Evolutionary conservation across 2,329 filamentous ascomycete species (phyloP), one percentile per base, ranked within the genome.

Genomic region (Fusarium mundagurra): DNA sequence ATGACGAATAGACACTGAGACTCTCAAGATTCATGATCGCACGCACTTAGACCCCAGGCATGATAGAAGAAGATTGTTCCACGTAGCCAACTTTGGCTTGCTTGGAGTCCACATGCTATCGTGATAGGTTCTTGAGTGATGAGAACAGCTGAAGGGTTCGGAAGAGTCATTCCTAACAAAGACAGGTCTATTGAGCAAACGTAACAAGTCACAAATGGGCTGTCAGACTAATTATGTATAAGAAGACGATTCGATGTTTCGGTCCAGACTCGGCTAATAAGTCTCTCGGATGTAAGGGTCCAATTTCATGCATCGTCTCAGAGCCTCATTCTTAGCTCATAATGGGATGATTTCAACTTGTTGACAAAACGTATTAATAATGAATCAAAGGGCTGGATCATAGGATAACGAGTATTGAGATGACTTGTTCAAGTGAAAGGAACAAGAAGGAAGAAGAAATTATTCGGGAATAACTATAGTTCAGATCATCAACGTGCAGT

Each of bases 211-310:
- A 43, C 36, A 44, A 34, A 68, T 72, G 44, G 71, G 57, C 48
- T 27, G 44, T 41, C 36, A 2, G 8, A 61, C 33, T 29, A n/a
- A 41, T n/a, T 55, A 54, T 53, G 24, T 70, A 69, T 68, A 65
- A 76, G 53, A 74, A 48, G 50, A 67, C 65, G 60, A 59, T 60
- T 67, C 62, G 67, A 64, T 54, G 51, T 50, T 69, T 78, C 76
- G 76, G 76, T 68, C 69, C 67, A 76, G 69, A 57, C 72, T 78
- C 76, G 76, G 76, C 76, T 78, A 78, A 71, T 71, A 64, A 59
- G 43, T 34, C 43, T 68, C 51, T 77, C 74, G 74, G 74, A 51
- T 76, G 63, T 61, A 78, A 77, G 76, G 76, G 73, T 62, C 50
- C 29, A 34, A 64, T 65, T 54, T 48, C 39, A 58, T 70, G 67